Percentiles rank a stretch among this genome's conserved stretches.
These are phyloP conservation scores for Monosporozyma aerobia DNA, from an alignment of 805 yeast genomes.

Conservation along the genomic window DNA sequence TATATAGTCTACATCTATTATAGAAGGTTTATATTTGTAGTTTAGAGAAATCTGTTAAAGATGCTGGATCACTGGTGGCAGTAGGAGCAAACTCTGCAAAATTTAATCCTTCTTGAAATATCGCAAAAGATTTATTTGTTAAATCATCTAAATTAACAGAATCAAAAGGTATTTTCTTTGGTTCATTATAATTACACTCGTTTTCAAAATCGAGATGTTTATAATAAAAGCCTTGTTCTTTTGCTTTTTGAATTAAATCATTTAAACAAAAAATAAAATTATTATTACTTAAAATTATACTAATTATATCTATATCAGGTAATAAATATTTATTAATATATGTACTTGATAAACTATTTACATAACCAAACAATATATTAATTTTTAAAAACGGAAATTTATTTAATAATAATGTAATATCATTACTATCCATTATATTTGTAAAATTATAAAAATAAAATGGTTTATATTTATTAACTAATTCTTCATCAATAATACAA, in stretches of 20 bases:
- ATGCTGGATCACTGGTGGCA: neutral
- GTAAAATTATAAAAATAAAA: conserved; percentile 2
- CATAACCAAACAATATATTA: neutral
- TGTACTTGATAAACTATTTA: neutral
- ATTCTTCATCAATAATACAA: neutral
- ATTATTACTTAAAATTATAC: neutral
- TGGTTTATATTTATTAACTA: conserved; percentile 3
- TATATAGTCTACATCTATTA: too few relatives aligned
- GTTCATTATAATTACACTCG: neutral
- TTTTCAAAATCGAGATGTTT: neutral
- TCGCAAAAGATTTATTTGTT: neutral
- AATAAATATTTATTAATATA: neutral
- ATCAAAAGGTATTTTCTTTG: neutral
- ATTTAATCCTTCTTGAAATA: neutral
- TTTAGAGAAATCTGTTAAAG: neutral
- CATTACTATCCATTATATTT: too few relatives aligned
- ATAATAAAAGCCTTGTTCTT: neutral
- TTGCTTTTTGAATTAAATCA: neutral
- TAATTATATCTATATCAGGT: neutral
- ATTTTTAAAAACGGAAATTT: neutral
- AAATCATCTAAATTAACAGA: neutral
- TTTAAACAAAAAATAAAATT: neutral
- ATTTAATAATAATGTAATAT: neutral
- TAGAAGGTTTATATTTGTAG: too few relatives aligned
- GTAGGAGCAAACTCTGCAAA: neutral